Conservation (phyloP, 805 yeast genomes). For the Hanseniaspora guilliermondii region DNA sequence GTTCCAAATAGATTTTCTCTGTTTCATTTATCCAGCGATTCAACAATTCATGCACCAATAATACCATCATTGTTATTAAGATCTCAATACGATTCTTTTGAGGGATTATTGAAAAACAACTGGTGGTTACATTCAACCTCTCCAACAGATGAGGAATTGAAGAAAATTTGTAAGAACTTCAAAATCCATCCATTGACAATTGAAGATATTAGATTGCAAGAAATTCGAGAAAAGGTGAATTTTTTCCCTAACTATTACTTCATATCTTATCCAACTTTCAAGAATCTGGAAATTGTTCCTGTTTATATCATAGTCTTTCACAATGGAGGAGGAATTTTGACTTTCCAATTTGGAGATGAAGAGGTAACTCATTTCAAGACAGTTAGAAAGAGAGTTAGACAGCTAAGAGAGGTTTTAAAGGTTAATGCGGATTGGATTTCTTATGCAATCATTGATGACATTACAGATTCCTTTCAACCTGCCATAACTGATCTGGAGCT, state of each 20-base stretch:
- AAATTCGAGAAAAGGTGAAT: conserved; percentile 94
- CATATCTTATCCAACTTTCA: conserved; percentile 94
- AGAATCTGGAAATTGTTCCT: conserved; percentile 66
- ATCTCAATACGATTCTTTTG: conserved; percentile 45
- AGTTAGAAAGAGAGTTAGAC: conserved; percentile 72
- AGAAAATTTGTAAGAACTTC: conserved; percentile 78
- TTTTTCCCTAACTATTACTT: conserved; percentile 80
- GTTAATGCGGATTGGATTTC: conserved; percentile 75
- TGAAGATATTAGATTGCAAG: conserved; percentile 93
- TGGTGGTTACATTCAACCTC: conserved; percentile 96
- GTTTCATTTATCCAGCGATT: conserved; percentile 70
- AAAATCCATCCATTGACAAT: conserved; percentile 97
- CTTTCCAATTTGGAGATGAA: conserved; percentile 55
- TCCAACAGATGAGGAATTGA: conserved; percentile 93
- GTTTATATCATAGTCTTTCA: conserved; percentile 62
- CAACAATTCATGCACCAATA: conserved; percentile 82
- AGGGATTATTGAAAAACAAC: conserved; percentile 56
- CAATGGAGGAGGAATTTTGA: conserved; percentile 41
- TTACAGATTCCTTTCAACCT: conserved; percentile 75
- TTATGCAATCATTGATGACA: conserved; percentile 71
- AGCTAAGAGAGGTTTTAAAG: conserved; percentile 61
- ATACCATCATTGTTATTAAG: conserved; percentile 56
- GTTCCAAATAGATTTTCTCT: conserved; percentile 74
- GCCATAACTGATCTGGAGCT: conserved; percentile 64
- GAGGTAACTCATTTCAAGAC: conserved; percentile 51